A percentile compares a stretch with the other conserved stretches of the same genome.
These are phyloP conservation scores for Filobasidium floriforme DNA, from an alignment of 768 basidiomycete genomes.

Conservation along the genomic window DNA sequence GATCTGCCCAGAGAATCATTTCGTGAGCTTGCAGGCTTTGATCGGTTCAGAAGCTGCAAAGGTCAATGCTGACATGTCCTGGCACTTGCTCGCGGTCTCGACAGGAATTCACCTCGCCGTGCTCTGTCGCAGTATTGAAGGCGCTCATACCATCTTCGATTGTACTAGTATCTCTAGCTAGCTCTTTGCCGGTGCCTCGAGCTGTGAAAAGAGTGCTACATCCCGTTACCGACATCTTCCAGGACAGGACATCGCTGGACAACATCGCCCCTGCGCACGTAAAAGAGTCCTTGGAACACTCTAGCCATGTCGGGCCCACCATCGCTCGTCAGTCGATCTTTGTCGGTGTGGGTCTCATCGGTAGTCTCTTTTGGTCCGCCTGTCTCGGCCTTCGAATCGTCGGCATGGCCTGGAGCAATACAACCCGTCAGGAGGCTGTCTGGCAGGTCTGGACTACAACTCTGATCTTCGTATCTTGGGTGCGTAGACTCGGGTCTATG, in stretches of 20 bases:
- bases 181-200: constrained; percentile 26
- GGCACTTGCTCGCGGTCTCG: background rate
- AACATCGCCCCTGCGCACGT: constrained; percentile 23
- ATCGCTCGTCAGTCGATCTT: constrained; percentile 33
- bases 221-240: constrained; percentile 19
- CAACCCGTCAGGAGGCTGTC: constrained; percentile 12
- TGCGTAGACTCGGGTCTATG: constrained; percentile 23
- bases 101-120: constrained; percentile 21
- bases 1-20: too few relatives aligned
- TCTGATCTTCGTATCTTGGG: constrained; percentile 37
- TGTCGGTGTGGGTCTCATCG: constrained; percentile 24
- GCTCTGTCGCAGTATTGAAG: constrained; percentile 28
- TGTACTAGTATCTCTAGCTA: constrained; percentile 27
- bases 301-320: constrained; percentile 15
- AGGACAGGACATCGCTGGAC: constrained; percentile 34
- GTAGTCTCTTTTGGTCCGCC: constrained; percentile 30
- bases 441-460: constrained; percentile 27
- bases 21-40: too few relatives aligned
- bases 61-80: background rate
- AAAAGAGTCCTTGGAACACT: constrained; percentile 12
- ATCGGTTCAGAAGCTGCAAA: too few relatives aligned
- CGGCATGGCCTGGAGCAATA: background rate
- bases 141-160: constrained; percentile 31
- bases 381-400: constrained; percentile 27
- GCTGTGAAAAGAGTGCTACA: constrained; percentile 19